Base-by-base conservation (phyloP, 2,329 filamentous ascomycete genomes). In the Aphanoascus verrucosus region DNA sequence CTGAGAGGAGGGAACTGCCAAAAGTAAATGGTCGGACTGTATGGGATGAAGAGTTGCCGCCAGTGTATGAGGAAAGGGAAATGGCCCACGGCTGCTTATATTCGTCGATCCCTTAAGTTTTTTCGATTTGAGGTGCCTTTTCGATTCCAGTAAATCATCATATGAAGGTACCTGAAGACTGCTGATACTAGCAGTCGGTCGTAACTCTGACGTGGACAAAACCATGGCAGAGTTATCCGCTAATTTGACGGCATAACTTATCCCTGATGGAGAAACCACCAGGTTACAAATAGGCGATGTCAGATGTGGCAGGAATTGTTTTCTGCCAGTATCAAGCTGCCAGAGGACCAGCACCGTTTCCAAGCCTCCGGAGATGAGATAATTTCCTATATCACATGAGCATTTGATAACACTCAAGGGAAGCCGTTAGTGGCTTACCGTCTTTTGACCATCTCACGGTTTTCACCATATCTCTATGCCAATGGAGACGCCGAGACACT, bases 181-280 rank as follows among this genome's bases (percentile, higher is more conserved):
- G 17, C 86, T 84, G 55, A 96, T 80, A 62, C 89, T 93, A 15
- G 86, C 81, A 14, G 84, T 88, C 3, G 93, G 88, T 64, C 85
- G 83, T 67, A 97, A 77, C 67, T 97, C 90, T 11, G 88, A 82
- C 2, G 93, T 96, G 1, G 91, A 95, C 14, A 98, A 69, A 5
- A 96, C 77, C 78, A 97, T 91, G 52, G 85, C 77, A 1, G 89
- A 95, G 69, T 98, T 98, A 67, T 97, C 91, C 28, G 89, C 87
- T 49, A 97, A 76, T 60, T 89, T 86, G 20, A 97, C 68, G 3
- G 83, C 85, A 63, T 97, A 98, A 0, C 86, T 84, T 38, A 87
- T 80, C 5, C 93, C 91, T 15, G 74, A 76, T 0, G 84, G 78
- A 14, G 90, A 96, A 34, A 98, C 80, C 3, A 86, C 83, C 42